Evolutionary conservation across 139 green algal genomes (phyloP).

Genomic region (Desmodesmus armatus): DNA sequence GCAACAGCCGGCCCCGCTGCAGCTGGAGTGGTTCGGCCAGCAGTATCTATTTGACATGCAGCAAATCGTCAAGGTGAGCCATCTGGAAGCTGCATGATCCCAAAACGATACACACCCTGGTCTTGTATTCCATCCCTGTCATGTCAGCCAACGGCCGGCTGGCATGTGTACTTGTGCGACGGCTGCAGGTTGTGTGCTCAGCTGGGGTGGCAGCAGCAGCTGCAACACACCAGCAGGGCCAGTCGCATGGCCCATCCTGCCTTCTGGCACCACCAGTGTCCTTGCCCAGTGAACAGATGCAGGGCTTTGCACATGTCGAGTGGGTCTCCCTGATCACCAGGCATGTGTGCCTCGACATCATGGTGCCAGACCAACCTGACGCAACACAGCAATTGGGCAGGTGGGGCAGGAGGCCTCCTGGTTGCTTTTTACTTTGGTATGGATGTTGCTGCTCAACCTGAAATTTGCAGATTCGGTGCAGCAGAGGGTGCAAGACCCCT

Average conservation of each 20-base stretch:
- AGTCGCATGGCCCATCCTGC: not conserved
- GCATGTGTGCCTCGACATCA: constrained; percentile 16
- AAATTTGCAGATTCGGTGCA: not conserved
- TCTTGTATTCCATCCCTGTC: not conserved
- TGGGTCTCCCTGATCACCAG: not conserved
- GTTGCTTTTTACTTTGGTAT: not conserved
- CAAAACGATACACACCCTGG: not conserved
- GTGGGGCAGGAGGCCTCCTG: not conserved
- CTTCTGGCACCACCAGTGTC: constrained; percentile 1
- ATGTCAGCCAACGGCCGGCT: no score
- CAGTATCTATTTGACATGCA: not conserved
- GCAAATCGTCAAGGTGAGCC: not conserved
- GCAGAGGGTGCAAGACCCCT: not conserved
- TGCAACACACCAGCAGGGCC: not conserved
- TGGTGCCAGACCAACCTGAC: not conserved
- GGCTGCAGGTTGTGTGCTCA: constrained; percentile 18
- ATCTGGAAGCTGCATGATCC: not conserved
- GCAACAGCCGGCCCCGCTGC: not conserved
- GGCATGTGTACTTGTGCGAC: not conserved
- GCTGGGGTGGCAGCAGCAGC: not conserved
- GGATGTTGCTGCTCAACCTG: not conserved
- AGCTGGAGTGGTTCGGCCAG: not conserved
- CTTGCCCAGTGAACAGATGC: not conserved
- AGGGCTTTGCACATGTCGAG: not conserved
- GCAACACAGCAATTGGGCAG: not conserved